These are phyloP conservation scores for Triadica sebifera DNA, from an alignment of 345 rosid species.

Conservation along the genomic window DNA sequence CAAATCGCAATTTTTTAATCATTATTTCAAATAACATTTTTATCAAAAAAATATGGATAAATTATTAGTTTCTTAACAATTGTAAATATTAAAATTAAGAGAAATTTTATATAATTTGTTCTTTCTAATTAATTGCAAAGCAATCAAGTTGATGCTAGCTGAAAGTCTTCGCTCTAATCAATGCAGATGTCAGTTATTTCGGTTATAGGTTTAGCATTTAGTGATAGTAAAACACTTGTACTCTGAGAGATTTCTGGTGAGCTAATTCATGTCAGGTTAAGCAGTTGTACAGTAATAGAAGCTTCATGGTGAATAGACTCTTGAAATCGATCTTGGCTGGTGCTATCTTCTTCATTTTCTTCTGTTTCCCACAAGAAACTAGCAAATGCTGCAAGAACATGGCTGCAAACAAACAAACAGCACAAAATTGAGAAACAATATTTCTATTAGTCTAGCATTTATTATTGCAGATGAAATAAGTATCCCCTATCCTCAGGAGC, in stretches of 20 bases:
- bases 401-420: constrained; percentile 37
- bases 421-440: background rate
- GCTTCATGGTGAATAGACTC: constrained; percentile 5
- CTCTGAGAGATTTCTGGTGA: constrained; percentile 7
- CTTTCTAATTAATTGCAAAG: too few relatives aligned
- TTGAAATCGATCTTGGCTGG: constrained; percentile 15
- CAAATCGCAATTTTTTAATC: too few relatives aligned
- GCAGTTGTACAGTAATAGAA: constrained; percentile 9
- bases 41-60: too few relatives aligned
- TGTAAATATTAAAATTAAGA: too few relatives aligned
- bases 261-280: background rate
- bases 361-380: constrained; percentile 82
- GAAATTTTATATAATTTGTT: too few relatives aligned
- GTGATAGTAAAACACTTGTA: background rate
- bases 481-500: constrained; percentile 57
- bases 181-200: background rate
- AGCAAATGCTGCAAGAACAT: constrained; percentile 75
- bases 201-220: background rate
- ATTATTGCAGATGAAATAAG: background rate
- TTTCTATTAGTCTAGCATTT: background rate
- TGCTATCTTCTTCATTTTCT: constrained; percentile 29
- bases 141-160: too few relatives aligned
- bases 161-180: too few relatives aligned
- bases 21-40: too few relatives aligned
- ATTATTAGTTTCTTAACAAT: too few relatives aligned